Evolutionary conservation across 2,329 filamentous ascomycete species (phyloP), one percentile per base, ranked within the genome.

Genomic region (Fusarium robinianum): DNA sequence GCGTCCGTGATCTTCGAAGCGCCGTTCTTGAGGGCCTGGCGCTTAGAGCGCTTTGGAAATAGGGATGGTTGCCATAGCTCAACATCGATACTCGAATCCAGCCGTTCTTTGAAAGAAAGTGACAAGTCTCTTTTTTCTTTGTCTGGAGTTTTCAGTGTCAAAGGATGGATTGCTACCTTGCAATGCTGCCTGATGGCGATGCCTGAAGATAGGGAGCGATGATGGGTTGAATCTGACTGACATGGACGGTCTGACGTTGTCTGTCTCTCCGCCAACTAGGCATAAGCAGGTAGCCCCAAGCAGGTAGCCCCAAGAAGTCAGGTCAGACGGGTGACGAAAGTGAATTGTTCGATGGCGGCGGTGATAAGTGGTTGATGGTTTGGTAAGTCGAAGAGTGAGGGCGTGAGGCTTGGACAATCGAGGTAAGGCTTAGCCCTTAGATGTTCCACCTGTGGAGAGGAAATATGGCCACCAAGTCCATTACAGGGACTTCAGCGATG

Each of bases 361-460:
- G 32, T 31, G 32, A 43, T 37, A 32, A 37, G 17, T 8, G 33
- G 16, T 27, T 37, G 33, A 21, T 15, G 39, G 52, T 52, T 48
- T 52, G 52, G 49, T 56, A 55, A 39, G 17, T 16, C 21, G 9
- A 8, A 7, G 9, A 6, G 12, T 27, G 7, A 8, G 39, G 12
- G 24, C 32, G 12, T 33, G 51, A 53, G 40, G 41, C 51, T 50
- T 55, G 37, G 49, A 58, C 51, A 35, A 57, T 41, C 41, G 45
- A 26, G 52, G 52, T 52, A 55, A 41, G 55, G 51, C 46, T 24
- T 36, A 54, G 33, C 50, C 41, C n/a, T n/a, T n/a, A n/a, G n/a
- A n/a, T n/a, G n/a, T n/a, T n/a, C n/a, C n/a, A n/a, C n/a, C n/a
- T n/a, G n/a, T n/a, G n/a, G n/a, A 41, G 31, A 30, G 34, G 39